A percentile compares a stretch with the other conserved stretches of the same genome.
phyloP scores from a whole-genome alignment of 257 asterid genomes.

The Solanum virginianum region DNA sequence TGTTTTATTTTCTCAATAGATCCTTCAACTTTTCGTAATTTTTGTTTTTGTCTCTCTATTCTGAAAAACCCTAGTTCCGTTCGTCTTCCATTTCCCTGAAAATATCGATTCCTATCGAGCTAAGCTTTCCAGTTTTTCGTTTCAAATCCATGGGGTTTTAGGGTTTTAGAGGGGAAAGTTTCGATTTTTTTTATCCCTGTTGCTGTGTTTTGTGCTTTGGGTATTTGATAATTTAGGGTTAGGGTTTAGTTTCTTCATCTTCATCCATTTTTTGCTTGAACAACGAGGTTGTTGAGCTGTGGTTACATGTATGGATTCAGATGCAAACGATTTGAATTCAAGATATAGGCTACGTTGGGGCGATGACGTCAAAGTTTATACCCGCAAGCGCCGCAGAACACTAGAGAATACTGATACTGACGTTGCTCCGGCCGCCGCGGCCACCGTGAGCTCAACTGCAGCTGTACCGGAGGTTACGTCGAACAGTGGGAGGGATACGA shows the following conservation, averaged over 20 bases:
- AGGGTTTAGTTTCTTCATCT: conserved; percentile 3
- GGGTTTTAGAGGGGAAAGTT: conserved; percentile 4
- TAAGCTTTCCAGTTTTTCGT: neutral
- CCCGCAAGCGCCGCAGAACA: conserved; percentile 14
- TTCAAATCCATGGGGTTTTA: neutral
- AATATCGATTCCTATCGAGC: neutral
- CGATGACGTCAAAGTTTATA: conserved; percentile 17
- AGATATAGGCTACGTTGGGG: conserved; percentile 13
- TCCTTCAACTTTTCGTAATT: neutral
- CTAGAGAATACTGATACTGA: neutral
- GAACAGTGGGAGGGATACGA: neutral
- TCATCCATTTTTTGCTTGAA: too few species aligned
- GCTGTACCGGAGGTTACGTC: neutral
- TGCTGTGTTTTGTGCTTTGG: neutral
- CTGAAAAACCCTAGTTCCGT: neutral
- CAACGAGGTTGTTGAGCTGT: neutral
- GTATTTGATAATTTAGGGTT: conserved; percentile 1
- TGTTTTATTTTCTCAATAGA: neutral
- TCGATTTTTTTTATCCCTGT: neutral
- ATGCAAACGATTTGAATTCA: conserved; percentile 8
- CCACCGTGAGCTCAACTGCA: neutral
- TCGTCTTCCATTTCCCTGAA: neutral
- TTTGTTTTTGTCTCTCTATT: neutral
- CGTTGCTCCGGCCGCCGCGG: neutral
- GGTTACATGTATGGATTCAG: conserved; percentile 36